phyloP scores from a whole-genome alignment of 345 rosid genomes.

The Citrus hindsii region DNA sequence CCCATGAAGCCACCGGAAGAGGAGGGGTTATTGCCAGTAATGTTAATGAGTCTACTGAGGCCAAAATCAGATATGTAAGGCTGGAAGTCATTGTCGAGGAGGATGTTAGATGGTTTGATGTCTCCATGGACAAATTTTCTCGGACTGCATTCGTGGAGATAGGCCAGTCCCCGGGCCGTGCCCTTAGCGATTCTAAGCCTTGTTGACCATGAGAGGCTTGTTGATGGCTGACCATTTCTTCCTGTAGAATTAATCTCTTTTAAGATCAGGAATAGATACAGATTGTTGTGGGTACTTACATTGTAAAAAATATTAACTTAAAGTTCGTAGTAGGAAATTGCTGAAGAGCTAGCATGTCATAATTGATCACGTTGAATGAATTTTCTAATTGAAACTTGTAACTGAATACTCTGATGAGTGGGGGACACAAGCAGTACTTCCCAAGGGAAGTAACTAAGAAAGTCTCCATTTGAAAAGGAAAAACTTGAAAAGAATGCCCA shows the following conservation, averaged over 20 bases:
- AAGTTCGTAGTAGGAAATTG: background rate
- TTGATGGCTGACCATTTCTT: constrained; percentile 72
- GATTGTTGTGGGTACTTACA: too few relatives aligned
- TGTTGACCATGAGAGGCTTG: constrained; percentile 81
- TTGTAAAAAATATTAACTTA: too few relatives aligned
- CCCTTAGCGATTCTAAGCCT: constrained; percentile 83
- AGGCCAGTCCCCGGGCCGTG: constrained; percentile 88
- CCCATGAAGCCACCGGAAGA: constrained; percentile 80
- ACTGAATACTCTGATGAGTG: background rate
- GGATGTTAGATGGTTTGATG: constrained; percentile 88
- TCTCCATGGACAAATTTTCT: constrained; percentile 89
- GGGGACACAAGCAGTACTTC: background rate
- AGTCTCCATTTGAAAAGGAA: background rate
- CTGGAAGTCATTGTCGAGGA: constrained; percentile 73
- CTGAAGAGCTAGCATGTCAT: background rate
- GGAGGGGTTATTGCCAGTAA: constrained; percentile 60
- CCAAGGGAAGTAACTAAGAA: constrained; percentile 1
- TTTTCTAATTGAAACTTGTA: background rate
- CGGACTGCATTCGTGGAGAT: constrained; percentile 97
- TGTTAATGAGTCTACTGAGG: constrained; percentile 66
- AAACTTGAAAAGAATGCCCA: background rate
- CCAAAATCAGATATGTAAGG: constrained; percentile 86
- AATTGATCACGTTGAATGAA: background rate
- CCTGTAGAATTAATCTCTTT: constrained; percentile 35
- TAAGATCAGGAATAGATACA: too few relatives aligned